Conservation (phyloP, 1,284 basidiomycete genomes). For the Ceratobasidium papillatum region DNA sequence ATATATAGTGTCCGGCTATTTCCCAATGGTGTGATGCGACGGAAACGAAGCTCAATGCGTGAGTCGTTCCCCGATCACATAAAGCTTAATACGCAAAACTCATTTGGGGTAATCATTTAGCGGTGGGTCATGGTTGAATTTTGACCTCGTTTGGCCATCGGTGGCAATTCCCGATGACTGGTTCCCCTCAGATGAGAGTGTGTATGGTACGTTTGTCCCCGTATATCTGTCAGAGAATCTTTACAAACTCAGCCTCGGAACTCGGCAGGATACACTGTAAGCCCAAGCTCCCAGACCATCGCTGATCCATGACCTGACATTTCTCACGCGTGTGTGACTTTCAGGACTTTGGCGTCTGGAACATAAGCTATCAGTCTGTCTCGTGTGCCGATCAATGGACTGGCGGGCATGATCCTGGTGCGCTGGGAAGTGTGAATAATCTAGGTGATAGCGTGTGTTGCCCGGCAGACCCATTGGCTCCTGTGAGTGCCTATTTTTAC, state of each 20-base stretch:
- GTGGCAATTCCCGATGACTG: slow-evolving; percentile 40
- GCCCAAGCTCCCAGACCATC: slow-evolving; percentile 3
- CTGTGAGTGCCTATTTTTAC: slow-evolving; percentile 25
- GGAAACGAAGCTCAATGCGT: slow-evolving; percentile 27
- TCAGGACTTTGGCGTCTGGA: slow-evolving; percentile 45
- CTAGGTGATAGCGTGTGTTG: slow-evolving; percentile 43
- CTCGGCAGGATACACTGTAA: slow-evolving; percentile 24
- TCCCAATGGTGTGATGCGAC: slow-evolving; percentile 37
- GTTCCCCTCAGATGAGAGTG: slow-evolving; percentile 41
- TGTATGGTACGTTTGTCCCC: slow-evolving; percentile 28
- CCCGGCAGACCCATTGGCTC: slow-evolving; percentile 42
- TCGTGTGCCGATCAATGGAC: slow-evolving; percentile 42
- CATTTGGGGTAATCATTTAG: neutral
- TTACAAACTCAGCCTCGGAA: neutral
- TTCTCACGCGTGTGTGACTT: neutral
- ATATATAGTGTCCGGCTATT: slow-evolving; percentile 25
- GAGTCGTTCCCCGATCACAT: neutral
- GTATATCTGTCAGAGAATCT: neutral
- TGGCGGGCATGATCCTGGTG: slow-evolving; percentile 42
- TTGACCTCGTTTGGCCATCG: slow-evolving; percentile 44
- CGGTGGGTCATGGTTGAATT: slow-evolving; percentile 43
- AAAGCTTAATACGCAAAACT: neutral
- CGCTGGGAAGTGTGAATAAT: slow-evolving; percentile 44
- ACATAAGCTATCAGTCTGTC: slow-evolving; percentile 43
- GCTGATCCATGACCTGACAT: neutral